Base-by-base conservation (phyloP, 2,329 filamentous ascomycete species). In the Alternaria metachromatica region DNA sequence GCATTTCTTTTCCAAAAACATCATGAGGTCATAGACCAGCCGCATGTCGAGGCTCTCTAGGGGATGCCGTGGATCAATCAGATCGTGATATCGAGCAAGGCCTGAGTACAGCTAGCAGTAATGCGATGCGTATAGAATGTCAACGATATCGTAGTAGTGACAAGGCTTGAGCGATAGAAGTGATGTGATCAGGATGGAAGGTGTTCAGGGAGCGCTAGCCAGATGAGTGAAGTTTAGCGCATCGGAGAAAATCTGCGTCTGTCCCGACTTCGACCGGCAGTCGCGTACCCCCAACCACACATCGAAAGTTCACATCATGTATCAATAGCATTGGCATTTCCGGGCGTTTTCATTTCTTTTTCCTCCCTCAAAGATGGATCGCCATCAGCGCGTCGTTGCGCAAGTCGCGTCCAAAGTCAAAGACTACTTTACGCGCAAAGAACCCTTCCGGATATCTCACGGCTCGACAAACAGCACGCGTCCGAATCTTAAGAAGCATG, bases 381-480 rank as follows among this genome's bases (percentile, higher is more conserved):
- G 75, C 21, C 82, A 87, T 68, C 74, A 81, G 58, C 72, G 78
- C 58, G 77, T 80, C 21, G 84, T 87, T 25, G 72, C 81, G 28
- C 69, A 73, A 48, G 83, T 87, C 30, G 81, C 85, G 7, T 74
- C 78, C 5, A 80, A 77, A 57, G 84, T 87, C 50, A 80, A 80
- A 55, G 72, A 78, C 12, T 88, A 87, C 75, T 82, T 87, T 72
- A 77, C 82, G 12, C 82, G 82, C 48, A 80, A 84, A 58, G 80
- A 86, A 73, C 87, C 89, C 3, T 94, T 92, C 79, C 86, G 90
- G n/a, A 89, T 94, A 74, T 91, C 89, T 71, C 91, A 94, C 80
- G 92, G 92, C 64, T 89, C 90, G 0, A 93, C 91, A 25, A 93
- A 92, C 81, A 92, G 88, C 78, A 94, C 92, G 41, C 88, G 92